Evolutionary conservation across 139 green algal species (phyloP), one percentile per base, ranked within the genome.

Genomic region (Closterium sp.): DNA sequence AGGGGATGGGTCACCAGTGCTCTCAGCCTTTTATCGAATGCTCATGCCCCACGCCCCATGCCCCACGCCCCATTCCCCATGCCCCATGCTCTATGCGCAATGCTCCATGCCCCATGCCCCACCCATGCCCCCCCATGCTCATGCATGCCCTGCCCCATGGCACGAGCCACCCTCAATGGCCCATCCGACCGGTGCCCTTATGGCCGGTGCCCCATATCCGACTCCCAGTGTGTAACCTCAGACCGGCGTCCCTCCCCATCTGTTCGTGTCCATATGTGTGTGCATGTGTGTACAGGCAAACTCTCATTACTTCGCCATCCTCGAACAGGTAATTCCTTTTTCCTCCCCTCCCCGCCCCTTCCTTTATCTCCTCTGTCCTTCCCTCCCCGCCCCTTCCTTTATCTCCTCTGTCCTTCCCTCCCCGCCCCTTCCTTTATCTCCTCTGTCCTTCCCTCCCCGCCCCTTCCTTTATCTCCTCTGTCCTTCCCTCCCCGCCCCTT

Each of bases 251-350:
- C 50, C 50, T 85, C n/a, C 6, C 34, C 7, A 91, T 87, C 11
- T 91, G 13, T 91, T 21, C 13, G 6, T 21, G 88, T 30, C 42
- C 19, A 4, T 88, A 13, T 31, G 21, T 7, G 13, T 85, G 13
- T 90, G 28, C 4, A 3, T 73, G 29, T 29, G 5, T 9, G n/a
- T 90, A 22, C 42, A 92, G 90, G 91, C 91, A 31, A 93, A 93
- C 88, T 28, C 91, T 4, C 91, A 93, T 70, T 91, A 91, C 70
- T 93, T 93, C 2, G 91, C 91, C 32, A 93, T 93, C 84, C 70
- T 93, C 29, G 91, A 93, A 9, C 91, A 93, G 31, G 91, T 93
- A 85, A 11, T 9, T 89, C 31, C 10, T 4, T 10, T 31, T 6
- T 42, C 19, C 10, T 7, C 86, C 79, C 27, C n/a, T n/a, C n/a